Conservation (phyloP, 2,329 filamentous ascomycete species). For the Lachnellula arida region DNA sequence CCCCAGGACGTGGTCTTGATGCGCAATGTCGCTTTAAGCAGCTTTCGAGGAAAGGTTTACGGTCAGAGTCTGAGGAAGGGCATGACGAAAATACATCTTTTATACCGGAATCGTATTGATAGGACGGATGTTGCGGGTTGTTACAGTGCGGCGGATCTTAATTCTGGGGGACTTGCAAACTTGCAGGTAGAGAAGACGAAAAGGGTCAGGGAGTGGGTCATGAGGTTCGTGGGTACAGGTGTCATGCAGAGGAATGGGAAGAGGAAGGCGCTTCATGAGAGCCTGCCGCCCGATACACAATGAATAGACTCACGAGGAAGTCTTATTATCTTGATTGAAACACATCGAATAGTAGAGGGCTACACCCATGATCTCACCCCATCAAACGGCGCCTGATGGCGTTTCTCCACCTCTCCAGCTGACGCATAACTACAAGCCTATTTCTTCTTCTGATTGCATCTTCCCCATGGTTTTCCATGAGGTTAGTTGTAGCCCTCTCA, state of each 20-base stretch:
- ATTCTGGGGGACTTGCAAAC: conserved; percentile 26
- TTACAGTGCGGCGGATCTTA: conserved; percentile 50
- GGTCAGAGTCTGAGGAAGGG: conserved; percentile 74
- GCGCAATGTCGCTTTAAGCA: conserved; percentile 71
- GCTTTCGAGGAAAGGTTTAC: conserved; percentile 73
- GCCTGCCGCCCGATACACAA: conserved; percentile 14
- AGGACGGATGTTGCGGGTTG: conserved; percentile 49
- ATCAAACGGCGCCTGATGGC: neutral
- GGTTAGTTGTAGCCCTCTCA: neutral
- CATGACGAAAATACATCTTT: conserved; percentile 63
- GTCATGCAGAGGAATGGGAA: neutral
- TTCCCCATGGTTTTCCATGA: neutral
- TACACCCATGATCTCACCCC: neutral
- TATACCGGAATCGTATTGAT: conserved; percentile 53
- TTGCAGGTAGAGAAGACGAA: conserved; percentile 59
- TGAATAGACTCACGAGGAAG: neutral
- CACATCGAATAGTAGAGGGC: neutral
- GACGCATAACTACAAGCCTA: neutral
- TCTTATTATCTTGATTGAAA: neutral
- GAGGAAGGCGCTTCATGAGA: conserved; percentile 4
- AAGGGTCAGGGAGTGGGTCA: conserved; percentile 70
- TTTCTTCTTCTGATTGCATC: neutral
- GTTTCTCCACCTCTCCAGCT: no score
- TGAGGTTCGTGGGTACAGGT: conserved; percentile 56
- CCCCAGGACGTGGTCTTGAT: conserved; percentile 74